Evolutionary conservation across 2,329 filamentous ascomycete genomes (phyloP), one percentile per base, ranked within the genome.

Genomic region (Neoarthrinium moseri): DNA sequence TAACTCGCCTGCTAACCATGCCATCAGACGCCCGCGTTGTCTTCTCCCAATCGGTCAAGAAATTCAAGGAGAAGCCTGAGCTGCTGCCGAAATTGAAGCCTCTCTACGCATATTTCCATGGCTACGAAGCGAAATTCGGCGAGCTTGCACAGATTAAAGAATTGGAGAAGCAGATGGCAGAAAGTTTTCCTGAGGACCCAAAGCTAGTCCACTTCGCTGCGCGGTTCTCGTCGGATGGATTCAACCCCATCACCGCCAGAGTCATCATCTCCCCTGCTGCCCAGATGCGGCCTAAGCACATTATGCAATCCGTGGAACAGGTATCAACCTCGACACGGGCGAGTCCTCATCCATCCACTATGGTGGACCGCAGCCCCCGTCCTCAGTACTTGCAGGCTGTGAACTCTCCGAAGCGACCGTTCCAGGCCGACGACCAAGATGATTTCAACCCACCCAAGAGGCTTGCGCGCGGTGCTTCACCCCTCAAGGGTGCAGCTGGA

Each of bases 41-140:
- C 2, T 99, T 99, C 59, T 94, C 97, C 65, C 96, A 91, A 13
- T 91, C 91, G 13, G 89, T 96, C 49, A 89, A 87, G 60, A 86
- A 86, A 51, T 78, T 97, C 34, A 81, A 87, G 6, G 78, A 86
- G 20, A 94, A 91, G 55, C 82, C 88, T 0, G 88, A 91, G 55
- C 81, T 82, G 10, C 70, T 86, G 1, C 69, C 77, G 45, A 94
- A 91, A 60, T 83, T 91, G 7, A 95, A 94, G 64, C 81, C 87
- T 1, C 80, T 99, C 1, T 96, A 95, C 59, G 76, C 84, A 3
- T 97, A 92, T 68, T 92, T 99, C 65, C 92, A 99, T 68, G 87
- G 91, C 56, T 96, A 95, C 63, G 94, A 99, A 70, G 91, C 91
- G 10, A 85, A 91, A 53, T 99, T 91, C 59, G 94, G 95, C 46